Percentiles rank a stretch among this genome's conserved stretches.
Evolutionary conservation across 106 monocot genomes (phyloP).

Genomic region (Platanthera guangdongensis): DNA sequence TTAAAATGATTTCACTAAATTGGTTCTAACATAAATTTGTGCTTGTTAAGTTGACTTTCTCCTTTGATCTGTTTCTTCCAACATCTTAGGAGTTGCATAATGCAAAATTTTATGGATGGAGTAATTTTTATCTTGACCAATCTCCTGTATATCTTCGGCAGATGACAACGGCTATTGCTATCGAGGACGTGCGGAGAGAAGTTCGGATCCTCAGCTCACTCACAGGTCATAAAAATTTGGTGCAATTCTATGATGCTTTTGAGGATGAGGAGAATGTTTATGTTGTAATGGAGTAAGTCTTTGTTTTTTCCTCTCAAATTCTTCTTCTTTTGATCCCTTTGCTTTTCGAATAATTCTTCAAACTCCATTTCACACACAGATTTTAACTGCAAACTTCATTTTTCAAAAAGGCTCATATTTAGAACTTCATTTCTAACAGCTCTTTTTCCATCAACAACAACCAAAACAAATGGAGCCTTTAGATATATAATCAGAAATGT

Average conservation of each 20-base stretch:
- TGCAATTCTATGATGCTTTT: slow-evolving; percentile 80
- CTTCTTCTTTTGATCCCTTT: neutral
- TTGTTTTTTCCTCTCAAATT: slow-evolving; percentile 2
- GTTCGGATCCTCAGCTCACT: slow-evolving; percentile 81
- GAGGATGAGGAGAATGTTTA: slow-evolving; percentile 93
- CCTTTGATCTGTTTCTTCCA: neutral
- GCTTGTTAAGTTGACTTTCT: neutral
- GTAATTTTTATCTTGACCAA: neutral
- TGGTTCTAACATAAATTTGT: neutral
- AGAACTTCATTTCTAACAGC: too few species aligned
- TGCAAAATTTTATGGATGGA: slow-evolving; percentile 4
- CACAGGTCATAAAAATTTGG: slow-evolving; percentile 69
- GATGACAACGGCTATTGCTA: slow-evolving; percentile 88
- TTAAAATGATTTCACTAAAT: neutral
- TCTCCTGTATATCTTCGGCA: slow-evolving; percentile 17
- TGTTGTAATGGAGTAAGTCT: slow-evolving; percentile 85
- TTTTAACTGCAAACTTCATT: too few species aligned
- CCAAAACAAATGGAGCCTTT: too few species aligned
- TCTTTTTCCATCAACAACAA: too few species aligned
- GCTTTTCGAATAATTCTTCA: too few species aligned
- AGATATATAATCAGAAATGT: too few species aligned
- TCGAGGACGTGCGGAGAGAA: slow-evolving; percentile 93
- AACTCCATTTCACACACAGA: too few species aligned
- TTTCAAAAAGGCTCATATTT: too few species aligned
- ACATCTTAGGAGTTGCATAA: neutral